Conservation (phyloP, 306 rosid genomes). For the Malus orientalis region DNA sequence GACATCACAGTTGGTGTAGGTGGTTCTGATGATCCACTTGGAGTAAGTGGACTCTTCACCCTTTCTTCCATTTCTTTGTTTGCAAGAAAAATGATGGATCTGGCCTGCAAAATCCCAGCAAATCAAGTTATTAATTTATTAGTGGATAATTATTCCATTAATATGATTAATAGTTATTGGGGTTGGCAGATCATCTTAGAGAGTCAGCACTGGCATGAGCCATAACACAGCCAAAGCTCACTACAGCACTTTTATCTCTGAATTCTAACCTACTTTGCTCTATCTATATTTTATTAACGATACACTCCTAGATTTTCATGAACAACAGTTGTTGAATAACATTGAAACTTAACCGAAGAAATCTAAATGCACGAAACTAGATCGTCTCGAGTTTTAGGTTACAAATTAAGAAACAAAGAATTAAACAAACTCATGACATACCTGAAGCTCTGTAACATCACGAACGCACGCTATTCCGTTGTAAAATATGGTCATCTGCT, state of each 20-base stretch:
- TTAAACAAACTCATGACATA: not conserved
- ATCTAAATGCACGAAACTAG: not conserved
- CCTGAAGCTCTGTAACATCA: conserved; percentile 78
- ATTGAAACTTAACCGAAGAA: not conserved
- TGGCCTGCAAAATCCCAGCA: conserved; percentile 3
- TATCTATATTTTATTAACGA: too few relatives aligned
- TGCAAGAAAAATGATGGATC: conserved; percentile 8
- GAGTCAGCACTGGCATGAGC: not conserved
- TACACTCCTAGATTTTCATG: not conserved
- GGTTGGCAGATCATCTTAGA: not conserved
- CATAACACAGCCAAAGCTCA: not conserved
- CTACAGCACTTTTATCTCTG: not conserved
- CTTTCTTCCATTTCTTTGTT: conserved; percentile 11
- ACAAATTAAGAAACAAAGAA: not conserved
- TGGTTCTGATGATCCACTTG: conserved; percentile 1
- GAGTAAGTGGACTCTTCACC: not conserved
- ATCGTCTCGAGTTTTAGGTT: not conserved
- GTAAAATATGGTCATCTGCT: conserved; percentile 51
- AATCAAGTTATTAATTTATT: not conserved
- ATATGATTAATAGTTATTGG: not conserved
- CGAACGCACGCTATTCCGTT: conserved; percentile 55
- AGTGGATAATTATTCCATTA: not conserved
- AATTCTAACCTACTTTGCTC: not conserved
- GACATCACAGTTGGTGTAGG: conserved; percentile 9
- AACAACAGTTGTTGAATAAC: not conserved